Percentiles rank a stretch among this genome's conserved stretches.
Evolutionary conservation across 345 rosid species (phyloP).

Genomic region (Passiflora organensis): DNA sequence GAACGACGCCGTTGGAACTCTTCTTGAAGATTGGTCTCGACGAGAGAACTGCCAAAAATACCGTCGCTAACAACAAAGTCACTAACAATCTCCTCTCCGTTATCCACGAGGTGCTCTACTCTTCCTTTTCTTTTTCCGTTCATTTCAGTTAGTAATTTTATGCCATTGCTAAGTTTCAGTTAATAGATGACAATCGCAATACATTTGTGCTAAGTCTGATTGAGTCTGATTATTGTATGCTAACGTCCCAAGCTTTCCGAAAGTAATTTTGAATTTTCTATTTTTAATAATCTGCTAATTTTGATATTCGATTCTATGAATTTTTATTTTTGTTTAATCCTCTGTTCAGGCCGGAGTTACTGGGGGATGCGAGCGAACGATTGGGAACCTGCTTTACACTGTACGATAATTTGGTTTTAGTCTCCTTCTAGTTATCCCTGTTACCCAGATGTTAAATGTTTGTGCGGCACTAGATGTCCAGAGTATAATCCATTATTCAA

Average conservation of each 20-base stretch:
- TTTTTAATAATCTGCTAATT: background rate
- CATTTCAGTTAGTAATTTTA: background rate
- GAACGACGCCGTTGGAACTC: slow-evolving; percentile 35
- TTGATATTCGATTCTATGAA: background rate
- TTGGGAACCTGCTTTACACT: slow-evolving; percentile 81
- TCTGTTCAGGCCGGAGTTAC: slow-evolving; percentile 67
- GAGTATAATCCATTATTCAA: background rate
- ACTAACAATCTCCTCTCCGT: slow-evolving; percentile 75
- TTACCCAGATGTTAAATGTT: too few species aligned
- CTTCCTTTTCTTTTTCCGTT: background rate
- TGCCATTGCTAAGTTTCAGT: too few species aligned
- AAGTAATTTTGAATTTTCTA: background rate
- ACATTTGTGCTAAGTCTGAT: too few species aligned
- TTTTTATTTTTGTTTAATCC: too few species aligned
- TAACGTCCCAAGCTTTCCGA: too few species aligned
- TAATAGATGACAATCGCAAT: too few species aligned
- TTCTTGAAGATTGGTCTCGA: slow-evolving; percentile 83
- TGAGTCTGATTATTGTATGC: too few species aligned
- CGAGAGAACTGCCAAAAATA: slow-evolving; percentile 69
- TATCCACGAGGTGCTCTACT: slow-evolving; percentile 63
- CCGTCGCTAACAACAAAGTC: slow-evolving; percentile 78
- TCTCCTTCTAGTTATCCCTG: too few species aligned
- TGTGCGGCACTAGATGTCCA: background rate
- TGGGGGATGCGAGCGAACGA: slow-evolving; percentile 72
- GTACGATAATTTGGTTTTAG: slow-evolving; percentile 24